These are phyloP conservation scores for Paramecium caudatum DNA, from an alignment of 73 alveolate species.

Conservation along the genomic window DNA sequence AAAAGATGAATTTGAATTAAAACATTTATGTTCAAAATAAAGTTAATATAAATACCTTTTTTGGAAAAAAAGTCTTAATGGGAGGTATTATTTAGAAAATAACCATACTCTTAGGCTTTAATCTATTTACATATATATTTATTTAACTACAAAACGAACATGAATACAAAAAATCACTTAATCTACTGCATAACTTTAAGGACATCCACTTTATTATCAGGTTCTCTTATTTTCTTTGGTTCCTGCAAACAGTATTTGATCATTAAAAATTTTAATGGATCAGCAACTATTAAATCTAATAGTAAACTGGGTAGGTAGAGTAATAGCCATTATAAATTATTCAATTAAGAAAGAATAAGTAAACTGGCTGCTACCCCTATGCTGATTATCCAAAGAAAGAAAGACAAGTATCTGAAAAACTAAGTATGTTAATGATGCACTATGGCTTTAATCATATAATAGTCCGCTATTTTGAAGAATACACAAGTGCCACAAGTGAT, in stretches of 20 bases:
- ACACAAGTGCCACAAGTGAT: not conserved
- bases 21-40: no score
- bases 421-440: not conserved
- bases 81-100: slow-evolving; percentile 46
- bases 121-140: slow-evolving; percentile 26
- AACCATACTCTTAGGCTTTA: slow-evolving; percentile 32
- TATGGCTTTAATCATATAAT: not conserved
- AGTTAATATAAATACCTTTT: no score
- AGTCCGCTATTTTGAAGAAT: not conserved
- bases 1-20: slow-evolving; percentile 18
- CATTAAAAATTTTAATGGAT: slow-evolving; percentile 44
- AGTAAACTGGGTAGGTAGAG: slow-evolving; percentile 18
- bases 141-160: slow-evolving; percentile 24
- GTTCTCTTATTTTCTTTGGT: slow-evolving; percentile 55
- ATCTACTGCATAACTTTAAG: slow-evolving; percentile 25
- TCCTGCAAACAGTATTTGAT: slow-evolving; percentile 31
- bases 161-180: slow-evolving; percentile 47
- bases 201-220: slow-evolving; percentile 29
- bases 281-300: slow-evolving; percentile 34
- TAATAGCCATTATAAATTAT: slow-evolving; percentile 49
- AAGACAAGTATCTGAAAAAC: not conserved
- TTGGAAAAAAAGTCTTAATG: slow-evolving; percentile 21
- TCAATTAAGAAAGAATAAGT: not conserved
- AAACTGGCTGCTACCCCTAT: not conserved
- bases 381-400: not conserved